A percentile compares a stretch with the other conserved stretches of the same genome.
These are phyloP conservation scores for Bryoerythrophyllum caledonicum DNA, from an alignment of 225 moss, liverwort and hornwort genomes.

Conservation along the genomic window DNA sequence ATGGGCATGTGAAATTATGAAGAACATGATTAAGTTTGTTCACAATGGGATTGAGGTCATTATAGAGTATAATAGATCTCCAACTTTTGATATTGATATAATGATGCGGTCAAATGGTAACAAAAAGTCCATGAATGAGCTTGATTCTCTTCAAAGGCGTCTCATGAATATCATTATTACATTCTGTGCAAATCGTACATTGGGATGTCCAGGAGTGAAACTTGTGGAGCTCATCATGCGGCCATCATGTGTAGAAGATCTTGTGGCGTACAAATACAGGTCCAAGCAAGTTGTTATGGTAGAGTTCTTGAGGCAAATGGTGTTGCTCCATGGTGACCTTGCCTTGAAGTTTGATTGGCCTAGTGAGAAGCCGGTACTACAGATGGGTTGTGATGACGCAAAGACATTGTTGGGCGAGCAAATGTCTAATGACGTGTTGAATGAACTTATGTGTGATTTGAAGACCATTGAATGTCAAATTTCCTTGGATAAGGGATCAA, in stretches of 20 bases:
- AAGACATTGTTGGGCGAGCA: no score
- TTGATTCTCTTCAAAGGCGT: neutral
- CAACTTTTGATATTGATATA: neutral
- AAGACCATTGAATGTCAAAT: neutral
- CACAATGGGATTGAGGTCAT: neutral
- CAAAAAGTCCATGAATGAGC: neutral
- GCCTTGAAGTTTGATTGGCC: neutral
- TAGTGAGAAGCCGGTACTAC: no score
- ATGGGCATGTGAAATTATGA: no score
- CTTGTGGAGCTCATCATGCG: no score
- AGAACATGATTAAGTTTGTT: neutral
- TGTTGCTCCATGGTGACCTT: neutral
- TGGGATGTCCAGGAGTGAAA: no score
- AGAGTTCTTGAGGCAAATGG: no score
- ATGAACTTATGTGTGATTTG: no score
- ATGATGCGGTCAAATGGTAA: neutral
- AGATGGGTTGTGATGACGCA: neutral
- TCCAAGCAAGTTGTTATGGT: neutral
- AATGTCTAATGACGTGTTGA: no score
- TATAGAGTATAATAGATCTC: neutral
- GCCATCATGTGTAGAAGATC: no score
- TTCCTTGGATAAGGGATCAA: neutral
- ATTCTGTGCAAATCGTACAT: no score
- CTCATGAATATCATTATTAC: no score
- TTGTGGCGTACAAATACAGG: no score